Conservation (phyloP, 2,329 filamentous ascomycete genomes). For the Fusarium duplospermum region DNA sequence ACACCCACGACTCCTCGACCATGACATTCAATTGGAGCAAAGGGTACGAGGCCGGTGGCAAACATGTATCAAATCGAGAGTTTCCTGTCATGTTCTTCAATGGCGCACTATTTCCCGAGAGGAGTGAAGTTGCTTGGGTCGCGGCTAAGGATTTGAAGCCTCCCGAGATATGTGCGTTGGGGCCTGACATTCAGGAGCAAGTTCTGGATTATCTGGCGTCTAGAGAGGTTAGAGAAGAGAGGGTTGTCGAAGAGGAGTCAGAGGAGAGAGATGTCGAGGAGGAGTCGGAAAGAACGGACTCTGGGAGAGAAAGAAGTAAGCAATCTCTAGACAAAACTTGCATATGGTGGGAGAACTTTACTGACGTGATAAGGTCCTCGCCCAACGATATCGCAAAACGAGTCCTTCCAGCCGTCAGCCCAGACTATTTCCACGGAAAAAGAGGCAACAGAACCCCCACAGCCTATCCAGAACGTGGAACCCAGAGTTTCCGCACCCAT, state of each 20-base stretch:
- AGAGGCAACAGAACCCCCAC: background rate
- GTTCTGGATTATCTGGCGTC: constrained; percentile 4
- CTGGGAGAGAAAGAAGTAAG: background rate
- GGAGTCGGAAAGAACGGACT: background rate
- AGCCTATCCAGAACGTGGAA: background rate
- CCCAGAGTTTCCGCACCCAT: background rate
- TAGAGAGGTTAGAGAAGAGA: background rate
- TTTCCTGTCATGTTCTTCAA: constrained; percentile 39
- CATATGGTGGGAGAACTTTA: background rate
- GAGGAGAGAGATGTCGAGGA: background rate
- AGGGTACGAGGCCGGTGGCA: constrained; percentile 21
- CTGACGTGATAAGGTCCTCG: background rate
- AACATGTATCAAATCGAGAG: background rate
- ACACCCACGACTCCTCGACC: constrained; percentile 18
- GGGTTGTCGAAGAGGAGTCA: background rate
- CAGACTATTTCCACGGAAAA: background rate
- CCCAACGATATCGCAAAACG: background rate
- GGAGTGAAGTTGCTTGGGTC: constrained; percentile 30
- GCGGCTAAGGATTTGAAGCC: background rate
- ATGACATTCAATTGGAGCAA: constrained; percentile 12
- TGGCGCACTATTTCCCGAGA: constrained; percentile 16
- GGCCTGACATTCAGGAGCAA: constrained; percentile 1
- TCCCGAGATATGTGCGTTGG: background rate
- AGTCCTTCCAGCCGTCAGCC: background rate
- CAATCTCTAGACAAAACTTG: background rate